Evolutionary conservation across 139 green algal species (phyloP), one percentile per base, ranked within the genome.

Genomic region (Micractinium conductrix): DNA sequence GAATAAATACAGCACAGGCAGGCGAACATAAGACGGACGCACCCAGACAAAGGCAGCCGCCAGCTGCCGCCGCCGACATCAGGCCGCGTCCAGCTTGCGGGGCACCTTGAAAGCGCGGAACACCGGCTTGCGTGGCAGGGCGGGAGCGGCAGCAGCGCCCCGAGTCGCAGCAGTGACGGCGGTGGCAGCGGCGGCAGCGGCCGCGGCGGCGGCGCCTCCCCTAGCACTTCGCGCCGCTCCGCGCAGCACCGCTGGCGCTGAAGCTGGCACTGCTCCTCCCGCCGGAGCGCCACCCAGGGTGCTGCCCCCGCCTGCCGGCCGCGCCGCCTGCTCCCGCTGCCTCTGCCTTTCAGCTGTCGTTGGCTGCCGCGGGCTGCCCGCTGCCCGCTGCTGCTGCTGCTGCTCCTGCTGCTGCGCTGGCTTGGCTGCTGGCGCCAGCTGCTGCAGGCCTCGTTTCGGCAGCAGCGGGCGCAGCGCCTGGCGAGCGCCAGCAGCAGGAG

Each of bases 391-490:
- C 65, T 43, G 33, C 65, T 72, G 65, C 33, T 37, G 40, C 70
- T 78, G 42, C 38, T 74, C 38, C 38, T 74, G 68, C 38, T 50
- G 68, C 68, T 74, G 38, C 5, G 16, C 44, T n/a, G 74, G 19
- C 35, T 28, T 8, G 0, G 21, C 2, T 6, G 26, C 74, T 24
- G 24, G 44, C 22, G 48, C 48, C 21, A 44, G 24, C 19, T 50
- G 53, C 19, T 37, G 74, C 53, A 71, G 70, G 16, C 53, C 33
- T 7, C 75, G 37, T 50, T 81, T 81, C 21, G 75, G 75, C 48
- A 81, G 75, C n/a, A 80, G 35, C 9, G 73, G 73, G 2, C 50
- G n/a, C 26, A 80, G 73, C 45, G 73, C n/a, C 42, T 48, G 70
- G 42, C 45, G 73, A 12, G 28, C 28, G 26, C 4, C 17, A 1